Percentiles rank a stretch among this genome's conserved stretches.
These are phyloP conservation scores for Paramecium tetraurelia DNA, from an alignment of 73 alveolate species.

Conservation along the genomic window DNA sequence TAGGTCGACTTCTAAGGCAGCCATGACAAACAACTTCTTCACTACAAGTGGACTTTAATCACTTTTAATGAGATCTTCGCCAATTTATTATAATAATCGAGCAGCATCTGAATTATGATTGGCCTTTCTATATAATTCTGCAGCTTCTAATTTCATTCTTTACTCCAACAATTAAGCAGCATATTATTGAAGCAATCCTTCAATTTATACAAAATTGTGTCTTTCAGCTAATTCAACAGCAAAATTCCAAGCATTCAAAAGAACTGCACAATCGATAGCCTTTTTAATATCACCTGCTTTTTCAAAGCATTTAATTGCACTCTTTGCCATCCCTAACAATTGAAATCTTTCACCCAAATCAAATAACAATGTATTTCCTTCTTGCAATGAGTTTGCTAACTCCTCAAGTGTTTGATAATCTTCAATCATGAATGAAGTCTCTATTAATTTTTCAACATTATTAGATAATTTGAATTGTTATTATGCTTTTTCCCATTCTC, in stretches of 20 bases:
- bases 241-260: constrained; percentile 95
- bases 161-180: constrained; percentile 97
- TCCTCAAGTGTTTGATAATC: constrained; percentile 80
- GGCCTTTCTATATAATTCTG: constrained; percentile 98
- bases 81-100: constrained; percentile 87
- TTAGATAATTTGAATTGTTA: constrained; percentile 78
- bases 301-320: constrained; percentile 96
- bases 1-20: constrained; percentile 93
- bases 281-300: constrained; percentile 96
- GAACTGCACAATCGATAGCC: constrained; percentile 98
- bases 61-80: constrained; percentile 85
- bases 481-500: constrained; percentile 88
- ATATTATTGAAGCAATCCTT: constrained; percentile 94
- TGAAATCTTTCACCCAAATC: constrained; percentile 91
- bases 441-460: constrained; percentile 82
- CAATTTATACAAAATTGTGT: constrained; percentile 98
- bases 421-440: constrained; percentile 86
- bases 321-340: constrained; percentile 92
- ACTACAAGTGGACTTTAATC: constrained; percentile 92
- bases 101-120: constrained; percentile 99
- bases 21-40: constrained; percentile 95
- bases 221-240: constrained; percentile 99
- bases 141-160: constrained; percentile 97
- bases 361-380: constrained; percentile 80
- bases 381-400: constrained; percentile 82